Evolutionary conservation across 352 stramenopile species (phyloP).

Genomic region (Globisporangium yorkense): DNA sequence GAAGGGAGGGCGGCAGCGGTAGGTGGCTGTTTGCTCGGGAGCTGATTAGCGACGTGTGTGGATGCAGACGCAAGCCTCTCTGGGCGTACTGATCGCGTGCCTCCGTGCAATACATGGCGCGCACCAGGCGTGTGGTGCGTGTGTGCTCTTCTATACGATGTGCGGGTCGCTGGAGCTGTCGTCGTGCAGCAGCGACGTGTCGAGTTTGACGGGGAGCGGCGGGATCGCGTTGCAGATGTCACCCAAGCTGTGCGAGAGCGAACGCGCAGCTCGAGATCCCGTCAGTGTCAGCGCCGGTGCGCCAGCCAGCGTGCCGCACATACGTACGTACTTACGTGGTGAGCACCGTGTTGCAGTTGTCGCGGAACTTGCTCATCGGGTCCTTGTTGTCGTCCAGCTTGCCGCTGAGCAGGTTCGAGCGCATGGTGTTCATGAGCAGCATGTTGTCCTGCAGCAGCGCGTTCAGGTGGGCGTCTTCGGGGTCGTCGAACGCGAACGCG

Average conservation of each 20-base stretch:
- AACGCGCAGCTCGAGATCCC: background rate
- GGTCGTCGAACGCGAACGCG: background rate
- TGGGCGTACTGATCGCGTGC: background rate
- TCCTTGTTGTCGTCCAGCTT: constrained; percentile 40
- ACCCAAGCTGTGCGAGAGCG: constrained; percentile 24
- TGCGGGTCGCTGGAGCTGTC: constrained; percentile 10
- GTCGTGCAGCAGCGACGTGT: constrained; percentile 60
- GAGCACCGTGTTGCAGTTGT: constrained; percentile 57
- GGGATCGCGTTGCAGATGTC: constrained; percentile 61
- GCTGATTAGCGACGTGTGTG: background rate
- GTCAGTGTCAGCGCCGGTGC: too few relatives aligned
- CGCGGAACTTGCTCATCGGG: constrained; percentile 61
- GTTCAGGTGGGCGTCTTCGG: constrained; percentile 42
- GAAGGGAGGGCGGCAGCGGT: background rate
- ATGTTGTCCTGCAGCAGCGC: constrained; percentile 68
- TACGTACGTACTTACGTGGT: constrained; percentile 39
- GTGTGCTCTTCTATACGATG: constrained; percentile 8
- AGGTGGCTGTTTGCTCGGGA: background rate
- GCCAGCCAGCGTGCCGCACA: background rate
- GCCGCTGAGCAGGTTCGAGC: constrained; percentile 59
- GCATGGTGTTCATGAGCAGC: constrained; percentile 53
- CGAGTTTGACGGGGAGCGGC: constrained; percentile 53
- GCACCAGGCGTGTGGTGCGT: background rate
- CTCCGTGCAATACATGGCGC: background rate
- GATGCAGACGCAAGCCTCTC: background rate